phyloP scores from a whole-genome alignment of 1,284 basidiomycete genomes.

The Ceratobasidium sp. region DNA sequence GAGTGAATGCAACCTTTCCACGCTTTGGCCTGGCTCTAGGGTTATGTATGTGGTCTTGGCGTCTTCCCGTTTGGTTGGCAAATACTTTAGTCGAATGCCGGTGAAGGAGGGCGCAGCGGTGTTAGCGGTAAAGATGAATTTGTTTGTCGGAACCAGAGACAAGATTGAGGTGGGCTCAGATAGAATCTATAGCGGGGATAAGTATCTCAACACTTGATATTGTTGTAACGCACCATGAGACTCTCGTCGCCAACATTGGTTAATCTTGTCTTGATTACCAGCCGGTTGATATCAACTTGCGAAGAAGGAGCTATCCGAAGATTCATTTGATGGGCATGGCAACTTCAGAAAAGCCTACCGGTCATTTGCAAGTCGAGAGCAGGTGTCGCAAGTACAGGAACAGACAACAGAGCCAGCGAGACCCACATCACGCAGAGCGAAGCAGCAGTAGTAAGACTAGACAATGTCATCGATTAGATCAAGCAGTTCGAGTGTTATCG shows the following conservation, averaged over 20 bases:
- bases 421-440: too few relatives aligned
- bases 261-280: neutral
- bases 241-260: constrained; percentile 8
- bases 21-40: constrained; percentile 34
- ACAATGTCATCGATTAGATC: too few relatives aligned
- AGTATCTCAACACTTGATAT: neutral
- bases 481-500: too few relatives aligned
- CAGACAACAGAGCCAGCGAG: neutral
- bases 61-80: neutral
- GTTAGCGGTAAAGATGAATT: constrained; percentile 51
- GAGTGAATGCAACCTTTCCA: constrained; percentile 30
- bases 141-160: constrained; percentile 53
- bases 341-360: neutral
- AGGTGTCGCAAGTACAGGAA: neutral
- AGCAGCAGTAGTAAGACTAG: too few relatives aligned
- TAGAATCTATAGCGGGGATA: neutral
- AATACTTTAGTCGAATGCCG: constrained; percentile 3
- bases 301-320: constrained; percentile 51
- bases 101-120: neutral
- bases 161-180: neutral
- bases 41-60: neutral
- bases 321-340: too few relatives aligned
- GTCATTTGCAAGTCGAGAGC: neutral
- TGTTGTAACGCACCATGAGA: neutral
- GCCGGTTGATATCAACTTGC: constrained; percentile 44